These are phyloP conservation scores for Effrenium voratum DNA, from an alignment of 73 alveolate species.

Conservation along the genomic window DNA sequence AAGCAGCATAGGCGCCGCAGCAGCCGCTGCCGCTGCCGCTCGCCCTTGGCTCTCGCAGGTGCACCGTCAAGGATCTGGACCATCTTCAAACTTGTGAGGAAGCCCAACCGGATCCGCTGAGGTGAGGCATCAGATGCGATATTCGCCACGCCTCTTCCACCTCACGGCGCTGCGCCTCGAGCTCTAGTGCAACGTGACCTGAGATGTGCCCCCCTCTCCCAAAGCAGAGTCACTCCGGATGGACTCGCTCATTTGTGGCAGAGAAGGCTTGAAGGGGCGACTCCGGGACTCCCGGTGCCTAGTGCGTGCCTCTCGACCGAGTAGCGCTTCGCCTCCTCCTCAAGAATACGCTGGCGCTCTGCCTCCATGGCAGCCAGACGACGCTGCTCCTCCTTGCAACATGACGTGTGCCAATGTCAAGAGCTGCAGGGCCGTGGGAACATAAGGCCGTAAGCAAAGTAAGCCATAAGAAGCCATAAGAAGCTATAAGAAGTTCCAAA, in stretches of 20 bases:
- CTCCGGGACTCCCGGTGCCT: background rate
- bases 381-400: constrained; percentile 11
- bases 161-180: background rate
- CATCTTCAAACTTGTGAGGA: too few relatives aligned
- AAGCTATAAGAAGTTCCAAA: too few relatives aligned
- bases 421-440: too few relatives aligned
- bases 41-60: background rate
- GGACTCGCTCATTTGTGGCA: too few relatives aligned
- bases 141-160: background rate
- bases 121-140: background rate
- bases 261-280: background rate
- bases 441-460: too few relatives aligned
- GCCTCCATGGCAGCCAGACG: constrained; percentile 20
- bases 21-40: constrained; percentile 55
- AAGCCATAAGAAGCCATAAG: too few relatives aligned
- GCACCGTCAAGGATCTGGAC: background rate
- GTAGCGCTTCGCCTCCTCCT: constrained; percentile 19
- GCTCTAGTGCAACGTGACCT: background rate
- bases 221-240: too few relatives aligned
- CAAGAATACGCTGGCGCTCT: background rate
- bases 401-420: too few relatives aligned
- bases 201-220: background rate
- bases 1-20: constrained; percentile 10
- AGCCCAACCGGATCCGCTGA: too few relatives aligned
- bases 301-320: background rate